Base-by-base conservation (phyloP, 2,329 filamentous ascomycete species). In the Periconia digitata region DNA sequence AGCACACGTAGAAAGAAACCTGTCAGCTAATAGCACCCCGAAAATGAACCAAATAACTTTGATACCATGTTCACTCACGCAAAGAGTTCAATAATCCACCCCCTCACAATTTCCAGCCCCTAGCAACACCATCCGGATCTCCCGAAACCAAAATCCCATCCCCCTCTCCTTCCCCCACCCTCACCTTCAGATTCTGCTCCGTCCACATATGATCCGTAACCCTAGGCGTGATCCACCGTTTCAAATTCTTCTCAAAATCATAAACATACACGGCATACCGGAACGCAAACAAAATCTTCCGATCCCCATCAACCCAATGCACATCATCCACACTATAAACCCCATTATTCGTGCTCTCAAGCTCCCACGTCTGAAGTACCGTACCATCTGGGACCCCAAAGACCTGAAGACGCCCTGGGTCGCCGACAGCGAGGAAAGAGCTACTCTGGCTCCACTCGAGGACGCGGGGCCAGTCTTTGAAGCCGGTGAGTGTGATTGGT, bases 361-460 rank as follows among this genome's bases (percentile, higher is more conserved):
- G 15, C 17, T 53, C 34, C 50, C 50, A 53, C 2, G 23, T 47
- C 32, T 53, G 50, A 37, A 46, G 27, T 13, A 49, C 23, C 17
- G 46, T 20, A 18, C 16, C 22, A 2, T 29, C 34, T 2, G 50
- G 43, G 6, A 50, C 10, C 3, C 44, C 42, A 29, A 20, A 43
- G 2, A 48, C 8, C 16, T 35, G 41, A 21, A 52, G 12, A 15
- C 45, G 29, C 3, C 37, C 46, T 3, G 27, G 4, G 24, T 47
- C 47, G 8, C 35, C 34, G 6, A 38, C 38, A 15, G 50, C 50
- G 22, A 53, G 22, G 8, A 44, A 23, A 15, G 44, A 7, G 24
- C 50, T 35, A 17, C 37, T 29, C 6, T 46, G 50, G 20, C 46
- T 53, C 50, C 50, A 53, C 13, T 37, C 46, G 7, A 53, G 22